Base-by-base conservation (phyloP, 1,139 yeast species). In the Eremothecium sinecaudum region DNA sequence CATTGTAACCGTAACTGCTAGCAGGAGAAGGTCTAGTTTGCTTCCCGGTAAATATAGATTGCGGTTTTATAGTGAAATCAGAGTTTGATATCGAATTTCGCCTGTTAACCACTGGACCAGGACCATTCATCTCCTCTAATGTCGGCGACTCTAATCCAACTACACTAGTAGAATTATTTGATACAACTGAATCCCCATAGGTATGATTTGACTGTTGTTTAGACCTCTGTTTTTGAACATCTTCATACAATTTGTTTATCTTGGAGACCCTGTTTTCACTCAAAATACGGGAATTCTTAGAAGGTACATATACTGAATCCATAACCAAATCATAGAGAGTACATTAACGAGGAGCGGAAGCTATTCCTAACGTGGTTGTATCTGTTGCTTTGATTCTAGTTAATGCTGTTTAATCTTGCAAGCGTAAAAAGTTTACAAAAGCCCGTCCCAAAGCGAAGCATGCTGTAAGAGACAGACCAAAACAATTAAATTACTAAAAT, bases 111-210 rank as follows among this genome's bases (percentile, higher is more conserved):
- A 18, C 23, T 9, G 10, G 18, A 11, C 19, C 12, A 10, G 27
- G 20, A n/a, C 24, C 16, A 7, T 21, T 34, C 10, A 13, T 18
- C 3, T 23, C 36, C 7, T 34, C 36, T n/a, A 31, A 23, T n/a
- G 20, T 23, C 20, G 26, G 23, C n/a, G 24, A 22, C 18, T 34
- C 37, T 4, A 27, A n/a, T 8, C 18, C 26, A 10, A 36, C 34
- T 9, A 47, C 49, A 11, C 50, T 40, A 4, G 51, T 47, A 16
- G 50, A 45, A 29, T 41, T 45, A 33, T 44, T 46, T 6, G 51
- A 47, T 10, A 45, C 45, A 9, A 44, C 47, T 8, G 48, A 44
- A 28, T 40, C 45, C 20, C 45, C 37, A 33, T 44, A 44, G 18
- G 32, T 38, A 14, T 39, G 40, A 22, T 39, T 38, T 18, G 40